Evolutionary conservation across 2,329 filamentous ascomycete genomes (phyloP).

Genomic region (Aspergillus sp.): DNA sequence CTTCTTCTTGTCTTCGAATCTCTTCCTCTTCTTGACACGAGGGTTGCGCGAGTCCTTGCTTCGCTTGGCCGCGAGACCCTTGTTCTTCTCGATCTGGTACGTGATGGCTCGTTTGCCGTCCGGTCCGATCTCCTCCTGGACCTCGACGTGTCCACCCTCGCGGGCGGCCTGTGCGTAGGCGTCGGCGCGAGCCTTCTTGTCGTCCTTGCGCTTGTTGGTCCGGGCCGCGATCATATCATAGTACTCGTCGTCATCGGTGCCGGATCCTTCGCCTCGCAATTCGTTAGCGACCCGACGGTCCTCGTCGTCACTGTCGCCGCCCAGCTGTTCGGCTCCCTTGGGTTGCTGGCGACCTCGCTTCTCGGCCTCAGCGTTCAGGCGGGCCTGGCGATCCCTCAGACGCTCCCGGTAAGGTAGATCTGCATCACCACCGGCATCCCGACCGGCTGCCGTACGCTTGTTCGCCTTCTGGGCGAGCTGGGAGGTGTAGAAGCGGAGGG

Average conservation of each 20-base stretch:
- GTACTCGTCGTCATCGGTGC: slow-evolving; percentile 59
- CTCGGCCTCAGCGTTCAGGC: slow-evolving; percentile 86
- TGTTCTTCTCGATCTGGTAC: slow-evolving; percentile 96
- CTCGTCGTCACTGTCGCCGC: slow-evolving; percentile 68
- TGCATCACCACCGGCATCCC: slow-evolving; percentile 60
- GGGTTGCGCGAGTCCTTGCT: slow-evolving; percentile 96
- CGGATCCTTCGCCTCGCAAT: slow-evolving; percentile 39
- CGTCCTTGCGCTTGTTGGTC: slow-evolving; percentile 60
- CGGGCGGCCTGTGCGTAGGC: slow-evolving; percentile 56
- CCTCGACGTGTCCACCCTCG: slow-evolving; percentile 60
- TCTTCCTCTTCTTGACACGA: slow-evolving; percentile 95
- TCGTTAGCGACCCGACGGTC: slow-evolving; percentile 56
- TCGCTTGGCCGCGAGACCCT: slow-evolving; percentile 82
- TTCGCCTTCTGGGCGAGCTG: slow-evolving; percentile 95
- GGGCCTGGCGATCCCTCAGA: slow-evolving; percentile 77
- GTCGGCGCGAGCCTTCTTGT: slow-evolving; percentile 68
- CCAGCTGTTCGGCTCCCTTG: slow-evolving; percentile 66
- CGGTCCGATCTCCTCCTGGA: slow-evolving; percentile 68
- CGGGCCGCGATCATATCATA: slow-evolving; percentile 80
- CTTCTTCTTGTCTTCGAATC: slow-evolving; percentile 96
- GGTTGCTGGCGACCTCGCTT: slow-evolving; percentile 68
- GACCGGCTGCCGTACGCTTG: slow-evolving; percentile 65
- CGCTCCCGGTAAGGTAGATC: slow-evolving; percentile 81
- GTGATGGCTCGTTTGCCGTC: slow-evolving; percentile 92
- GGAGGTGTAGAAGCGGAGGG: slow-evolving; percentile 94